phyloP scores from a whole-genome alignment of 306 rosid species.

The Acmispon strigosus region DNA sequence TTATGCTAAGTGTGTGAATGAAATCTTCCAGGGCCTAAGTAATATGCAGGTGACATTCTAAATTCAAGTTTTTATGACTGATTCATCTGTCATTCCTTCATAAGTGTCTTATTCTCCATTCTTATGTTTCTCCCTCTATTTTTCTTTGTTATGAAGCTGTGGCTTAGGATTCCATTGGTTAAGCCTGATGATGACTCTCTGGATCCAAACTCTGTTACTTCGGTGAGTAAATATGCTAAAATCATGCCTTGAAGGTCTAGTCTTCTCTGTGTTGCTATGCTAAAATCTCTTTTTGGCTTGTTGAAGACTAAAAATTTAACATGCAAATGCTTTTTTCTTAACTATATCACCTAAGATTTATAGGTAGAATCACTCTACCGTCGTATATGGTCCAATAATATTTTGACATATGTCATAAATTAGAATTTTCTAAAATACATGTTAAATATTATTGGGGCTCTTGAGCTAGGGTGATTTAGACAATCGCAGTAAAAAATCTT shows the following conservation, averaged over 20 bases:
- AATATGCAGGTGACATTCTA: slow-evolving; percentile 63
- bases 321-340: neutral
- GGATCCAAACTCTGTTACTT: slow-evolving; percentile 32
- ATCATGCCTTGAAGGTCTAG: neutral
- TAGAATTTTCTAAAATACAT: too few species aligned
- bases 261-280: neutral
- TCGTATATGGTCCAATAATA: too few species aligned
- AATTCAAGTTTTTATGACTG: neutral
- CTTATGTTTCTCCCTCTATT: slow-evolving; percentile 13
- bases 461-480: too few species aligned
- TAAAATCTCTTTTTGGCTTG: neutral
- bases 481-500: too few species aligned
- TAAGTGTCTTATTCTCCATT: neutral
- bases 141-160: slow-evolving; percentile 46
- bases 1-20: slow-evolving; percentile 91
- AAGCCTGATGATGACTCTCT: slow-evolving; percentile 54
- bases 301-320: neutral
- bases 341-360: too few species aligned
- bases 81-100: neutral
- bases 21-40: slow-evolving; percentile 67
- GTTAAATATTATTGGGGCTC: too few species aligned
- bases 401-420: too few species aligned
- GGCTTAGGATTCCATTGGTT: slow-evolving; percentile 85
- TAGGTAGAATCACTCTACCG: too few species aligned
- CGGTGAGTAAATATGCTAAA: slow-evolving; percentile 48